Base-by-base conservation (phyloP, 768 basidiomycete genomes). In the Suillus ampliporus region DNA sequence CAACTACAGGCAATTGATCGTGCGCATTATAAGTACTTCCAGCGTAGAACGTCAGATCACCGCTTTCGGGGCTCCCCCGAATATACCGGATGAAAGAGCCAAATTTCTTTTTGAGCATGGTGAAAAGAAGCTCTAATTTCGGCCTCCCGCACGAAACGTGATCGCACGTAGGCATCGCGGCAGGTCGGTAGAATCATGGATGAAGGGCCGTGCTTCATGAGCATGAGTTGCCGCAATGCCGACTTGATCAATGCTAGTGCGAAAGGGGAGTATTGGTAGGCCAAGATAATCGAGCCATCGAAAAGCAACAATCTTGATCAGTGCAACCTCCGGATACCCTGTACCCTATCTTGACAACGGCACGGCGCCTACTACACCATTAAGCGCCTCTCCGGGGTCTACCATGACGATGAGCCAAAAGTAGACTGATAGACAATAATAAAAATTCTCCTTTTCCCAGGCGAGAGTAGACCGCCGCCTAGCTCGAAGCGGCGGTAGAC, bases 1-100 rank as follows among this genome's bases (percentile, higher is more conserved):
- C 64, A 65, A 41, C 46, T 43, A 48, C 51, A 50, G 31, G 34
- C 41, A 58, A 37, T 3, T 28, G 64, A 71, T 67, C 73, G 38
- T 19, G 4, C 11, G 17, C 38, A 4, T 56, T 72, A 72, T 74
- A 72, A 72, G 53, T 41, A 61, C 64, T 44, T 61, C 61, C 63
- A 58, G 64, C 23, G 43, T 44, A 58, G 41, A 58, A 67, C 21
- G 57, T 66, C 67, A 69, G 67, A 69, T 67, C 69, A 59, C 67
- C 53, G 72, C 64, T 67, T 74, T 63, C 14, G 48, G 17, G 48
- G 51, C 60, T 69, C 64, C 63, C 34, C 70, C 71, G 74, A 67
- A 60, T 58, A 65, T 53, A 57, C 57, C 74, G 74, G 72, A 68
- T 66, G 51, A 46, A 68, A 71, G 40, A 1, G 69, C 54, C 11